Percentiles rank a stretch among this genome's conserved stretches.
phyloP scores from a whole-genome alignment of 352 stramenopile species.

The Pythium pyrilobum region DNA sequence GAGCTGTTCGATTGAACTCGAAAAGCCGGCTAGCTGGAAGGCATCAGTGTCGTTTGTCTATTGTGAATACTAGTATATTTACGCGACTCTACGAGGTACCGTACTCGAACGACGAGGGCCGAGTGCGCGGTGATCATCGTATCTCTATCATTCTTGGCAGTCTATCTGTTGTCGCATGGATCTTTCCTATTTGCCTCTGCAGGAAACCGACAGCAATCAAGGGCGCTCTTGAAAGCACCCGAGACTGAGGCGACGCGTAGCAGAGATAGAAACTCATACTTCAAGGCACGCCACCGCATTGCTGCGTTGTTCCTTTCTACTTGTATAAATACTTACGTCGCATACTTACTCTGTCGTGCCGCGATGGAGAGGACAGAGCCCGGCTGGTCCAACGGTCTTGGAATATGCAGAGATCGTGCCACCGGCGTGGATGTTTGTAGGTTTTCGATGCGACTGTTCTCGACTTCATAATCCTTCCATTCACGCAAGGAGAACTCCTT shows the following conservation, averaged over 20 bases:
- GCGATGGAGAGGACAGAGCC: not conserved
- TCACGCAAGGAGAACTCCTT: constrained; percentile 62
- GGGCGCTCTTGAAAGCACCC: too few relatives aligned
- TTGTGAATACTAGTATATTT: not conserved
- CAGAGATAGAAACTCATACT: not conserved
- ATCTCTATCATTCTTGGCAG: not conserved
- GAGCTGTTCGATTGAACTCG: not conserved
- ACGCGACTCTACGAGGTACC: not conserved
- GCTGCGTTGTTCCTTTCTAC: constrained; percentile 6
- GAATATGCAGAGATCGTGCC: too few relatives aligned
- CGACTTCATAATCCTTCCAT: too few relatives aligned
- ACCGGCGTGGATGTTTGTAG: not conserved
- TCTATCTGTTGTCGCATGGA: not conserved
- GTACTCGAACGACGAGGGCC: not conserved
- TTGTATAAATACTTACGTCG: constrained; percentile 29
- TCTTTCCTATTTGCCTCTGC: too few relatives aligned
- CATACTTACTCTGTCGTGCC: constrained; percentile 13
- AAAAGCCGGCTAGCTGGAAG: not conserved
- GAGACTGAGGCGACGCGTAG: not conserved
- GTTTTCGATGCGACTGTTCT: too few relatives aligned
- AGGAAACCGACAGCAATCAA: too few relatives aligned
- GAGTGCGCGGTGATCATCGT: too few relatives aligned
- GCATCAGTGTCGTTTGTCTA: not conserved
- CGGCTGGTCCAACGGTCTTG: not conserved
- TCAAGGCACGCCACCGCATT: not conserved